phyloP scores from a whole-genome alignment of 1,284 basidiomycete genomes.

The Tilletia setariae region DNA sequence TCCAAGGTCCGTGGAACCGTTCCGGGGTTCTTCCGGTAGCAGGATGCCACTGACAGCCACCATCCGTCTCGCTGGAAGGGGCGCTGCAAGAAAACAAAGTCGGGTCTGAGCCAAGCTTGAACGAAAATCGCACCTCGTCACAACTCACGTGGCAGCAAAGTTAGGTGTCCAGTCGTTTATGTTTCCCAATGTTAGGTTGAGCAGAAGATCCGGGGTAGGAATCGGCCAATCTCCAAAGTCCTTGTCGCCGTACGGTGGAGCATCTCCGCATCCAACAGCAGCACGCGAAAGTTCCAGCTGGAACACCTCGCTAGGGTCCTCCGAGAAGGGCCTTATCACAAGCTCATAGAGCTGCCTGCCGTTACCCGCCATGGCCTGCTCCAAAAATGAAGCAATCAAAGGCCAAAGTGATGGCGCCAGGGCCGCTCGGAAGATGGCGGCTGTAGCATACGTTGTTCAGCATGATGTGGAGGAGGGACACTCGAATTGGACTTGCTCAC shows the following conservation, averaged over 20 bases:
- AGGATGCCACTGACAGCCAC: constrained; percentile 15
- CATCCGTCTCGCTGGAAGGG: constrained; percentile 3
- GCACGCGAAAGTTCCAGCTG: constrained; percentile 25
- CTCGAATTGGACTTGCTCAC: constrained; percentile 8
- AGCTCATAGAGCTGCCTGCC: constrained; percentile 29
- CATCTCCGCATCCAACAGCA: constrained; percentile 27
- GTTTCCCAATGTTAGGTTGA: neutral
- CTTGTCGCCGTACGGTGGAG: constrained; percentile 19
- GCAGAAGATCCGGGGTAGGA: neutral
- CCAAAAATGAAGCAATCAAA: neutral
- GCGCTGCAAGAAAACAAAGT: neutral
- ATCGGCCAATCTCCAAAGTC: neutral
- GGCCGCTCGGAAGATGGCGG: too few species aligned
- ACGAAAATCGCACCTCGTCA: neutral
- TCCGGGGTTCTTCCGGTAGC: constrained; percentile 10
- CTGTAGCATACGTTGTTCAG: too few species aligned
- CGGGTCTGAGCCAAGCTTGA: neutral
- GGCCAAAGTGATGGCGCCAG: too few species aligned
- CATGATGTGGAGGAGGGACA: too few species aligned
- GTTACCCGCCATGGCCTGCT: constrained; percentile 43
- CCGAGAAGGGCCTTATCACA: neutral
- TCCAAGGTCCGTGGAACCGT: constrained; percentile 21
- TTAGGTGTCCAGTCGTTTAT: neutral
- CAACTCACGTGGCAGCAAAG: constrained; percentile 14
- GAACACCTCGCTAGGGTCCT: neutral